Conservation (phyloP, 345 rosid species). For the Sisymbrium irio region DNA sequence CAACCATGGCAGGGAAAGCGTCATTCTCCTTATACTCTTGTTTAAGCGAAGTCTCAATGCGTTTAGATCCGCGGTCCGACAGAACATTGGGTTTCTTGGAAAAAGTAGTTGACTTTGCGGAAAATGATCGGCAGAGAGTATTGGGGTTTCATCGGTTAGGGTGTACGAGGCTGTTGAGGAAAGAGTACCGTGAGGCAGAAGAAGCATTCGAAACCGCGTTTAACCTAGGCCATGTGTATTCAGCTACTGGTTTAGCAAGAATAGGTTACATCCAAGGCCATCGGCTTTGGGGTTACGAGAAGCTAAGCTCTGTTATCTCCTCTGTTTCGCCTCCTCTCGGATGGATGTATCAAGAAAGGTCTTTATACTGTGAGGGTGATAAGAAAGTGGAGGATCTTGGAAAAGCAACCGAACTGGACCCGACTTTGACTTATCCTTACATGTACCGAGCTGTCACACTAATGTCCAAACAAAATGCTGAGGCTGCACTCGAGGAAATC, state of each 20-base stretch:
- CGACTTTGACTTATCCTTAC: conserved; percentile 93
- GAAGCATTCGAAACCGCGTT: conserved; percentile 63
- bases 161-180: conserved; percentile 75
- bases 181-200: conserved; percentile 82
- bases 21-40: conserved; percentile 76
- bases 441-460: conserved; percentile 82
- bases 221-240: conserved; percentile 70
- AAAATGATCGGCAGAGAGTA: conserved; percentile 60
- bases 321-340: conserved; percentile 67
- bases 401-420: conserved; percentile 83
- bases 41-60: conserved; percentile 85
- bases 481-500: conserved; percentile 84
- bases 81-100: conserved; percentile 65
- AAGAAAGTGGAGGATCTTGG: conserved; percentile 80
- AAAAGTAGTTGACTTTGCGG: conserved; percentile 66
- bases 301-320: conserved; percentile 72
- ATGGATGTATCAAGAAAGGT: conserved; percentile 98
- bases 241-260: conserved; percentile 87
- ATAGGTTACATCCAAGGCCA: conserved; percentile 62
- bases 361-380: conserved; percentile 75
- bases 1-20: conserved; percentile 77
- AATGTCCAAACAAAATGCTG: conserved; percentile 74
- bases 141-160: conserved; percentile 93
- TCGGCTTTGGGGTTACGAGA: conserved; percentile 65
- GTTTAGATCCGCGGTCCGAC: conserved; percentile 65